Base-by-base conservation (phyloP, 805 yeast species). In the Citeromyces matritensis region DNA sequence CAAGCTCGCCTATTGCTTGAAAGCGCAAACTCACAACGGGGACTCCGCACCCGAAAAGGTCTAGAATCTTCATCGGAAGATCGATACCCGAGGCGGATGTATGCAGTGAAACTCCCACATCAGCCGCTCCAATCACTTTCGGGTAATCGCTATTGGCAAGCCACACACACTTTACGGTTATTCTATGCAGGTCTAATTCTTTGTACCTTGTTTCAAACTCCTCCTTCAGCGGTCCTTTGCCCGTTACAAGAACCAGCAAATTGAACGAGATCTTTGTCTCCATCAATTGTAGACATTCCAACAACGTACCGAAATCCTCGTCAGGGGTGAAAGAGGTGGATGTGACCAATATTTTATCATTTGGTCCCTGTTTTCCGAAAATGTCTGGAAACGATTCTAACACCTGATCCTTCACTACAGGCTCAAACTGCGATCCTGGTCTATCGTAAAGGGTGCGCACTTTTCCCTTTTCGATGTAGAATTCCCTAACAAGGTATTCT, bases 321-420 rank as follows among this genome's bases (percentile, higher is more conserved):
- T 91, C 99, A 1, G 93, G 91, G 0, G 99, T 88, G 49, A 85
- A 91, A 1, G 95, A 84, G 0, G 99, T 88, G 0, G 96, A 78
- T 1, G 88, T 76, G 3, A 88, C 71, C 9, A 91, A 41, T n/a
- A 88, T 59, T 39, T 73, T 73, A 44, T 75, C 80, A 5, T 40
- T 49, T 40, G 40, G 24, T n/a, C 24, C n/a, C 3, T 30, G 10
- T 9, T 35, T 42, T 26, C 40, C 27, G 35, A 63, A 58, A 1
- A 65, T 36, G 1, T 42, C 48, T 4, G 47, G 32, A 25, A 60
- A 59, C 10, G 51, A 43, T 26, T 53, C 45, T 1, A 65, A 47
- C 17, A 67, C 51, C 4, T 47, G 35, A 7, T 36, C 13, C 15
- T 45, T 42, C 1, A 42, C 32, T 27, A 59, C 53, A 9, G 93